Conservation (phyloP, 1,284 basidiomycete genomes). For the Cryptococcus amylolentus region DNA sequence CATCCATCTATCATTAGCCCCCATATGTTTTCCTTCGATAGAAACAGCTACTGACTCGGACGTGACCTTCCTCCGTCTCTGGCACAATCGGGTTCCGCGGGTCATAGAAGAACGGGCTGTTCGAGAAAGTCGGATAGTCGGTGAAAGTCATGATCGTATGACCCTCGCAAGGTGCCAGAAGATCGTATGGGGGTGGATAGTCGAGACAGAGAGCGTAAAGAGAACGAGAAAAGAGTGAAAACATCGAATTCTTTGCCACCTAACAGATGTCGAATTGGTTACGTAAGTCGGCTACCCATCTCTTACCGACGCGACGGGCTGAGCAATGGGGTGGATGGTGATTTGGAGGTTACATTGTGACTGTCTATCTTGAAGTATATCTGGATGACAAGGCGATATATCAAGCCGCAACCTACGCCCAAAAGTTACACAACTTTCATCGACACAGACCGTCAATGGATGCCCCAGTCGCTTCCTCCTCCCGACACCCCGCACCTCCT, state of each 20-base stretch:
- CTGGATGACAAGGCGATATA: no score
- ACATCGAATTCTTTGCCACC: conserved; percentile 1
- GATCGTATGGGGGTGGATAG: neutral
- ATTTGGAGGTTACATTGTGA: no score
- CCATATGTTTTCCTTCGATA: neutral
- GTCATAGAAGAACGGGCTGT: conserved; percentile 50
- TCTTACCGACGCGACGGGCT: no score
- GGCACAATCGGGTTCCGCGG: conserved; percentile 38
- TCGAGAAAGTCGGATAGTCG: conserved; percentile 47
- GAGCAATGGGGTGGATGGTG: no score
- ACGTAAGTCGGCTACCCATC: neutral
- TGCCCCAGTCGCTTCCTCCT: conserved; percentile 15
- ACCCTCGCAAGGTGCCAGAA: neutral
- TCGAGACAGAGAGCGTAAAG: neutral
- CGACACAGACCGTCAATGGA: conserved; percentile 5
- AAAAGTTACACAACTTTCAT: neutral
- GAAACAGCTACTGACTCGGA: conserved; percentile 32
- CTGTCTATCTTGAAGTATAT: no score
- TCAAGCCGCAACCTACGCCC: neutral
- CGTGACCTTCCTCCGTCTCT: conserved; percentile 35
- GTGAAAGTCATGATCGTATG: conserved; percentile 15
- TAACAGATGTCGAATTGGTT: neutral
- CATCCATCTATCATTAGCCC: neutral
- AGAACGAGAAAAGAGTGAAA: neutral
- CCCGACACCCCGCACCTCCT: conserved; percentile 8